Evolutionary conservation across 1,284 basidiomycete genomes (phyloP).

Genomic region (Waitea zeae): DNA sequence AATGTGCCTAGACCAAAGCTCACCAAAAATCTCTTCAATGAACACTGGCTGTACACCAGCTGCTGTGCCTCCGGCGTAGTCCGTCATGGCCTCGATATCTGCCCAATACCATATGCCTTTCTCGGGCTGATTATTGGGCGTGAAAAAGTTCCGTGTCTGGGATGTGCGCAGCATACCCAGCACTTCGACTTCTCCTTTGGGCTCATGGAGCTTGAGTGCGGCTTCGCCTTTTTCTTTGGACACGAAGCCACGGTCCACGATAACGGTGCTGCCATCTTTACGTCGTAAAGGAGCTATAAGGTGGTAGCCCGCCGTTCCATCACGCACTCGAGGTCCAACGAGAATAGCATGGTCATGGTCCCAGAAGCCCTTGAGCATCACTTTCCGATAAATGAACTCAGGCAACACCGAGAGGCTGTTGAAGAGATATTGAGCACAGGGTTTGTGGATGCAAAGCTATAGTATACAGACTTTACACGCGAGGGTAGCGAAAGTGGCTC

Average conservation of each 20-base stretch:
- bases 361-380: constrained; percentile 64
- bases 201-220: constrained; percentile 14
- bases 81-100: constrained; percentile 71
- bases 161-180: constrained; percentile 63
- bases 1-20: constrained; percentile 10
- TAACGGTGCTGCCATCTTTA: constrained; percentile 57
- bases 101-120: constrained; percentile 87
- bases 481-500: constrained; percentile 69
- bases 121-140: constrained; percentile 75
- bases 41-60: constrained; percentile 70
- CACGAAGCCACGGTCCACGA: constrained; percentile 90
- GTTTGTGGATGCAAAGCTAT: neutral
- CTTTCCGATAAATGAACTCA: constrained; percentile 79
- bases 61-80: constrained; percentile 55
- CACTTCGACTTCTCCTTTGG: constrained; percentile 39
- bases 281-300: constrained; percentile 76
- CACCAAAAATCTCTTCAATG: constrained; percentile 76
- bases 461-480: constrained; percentile 68
- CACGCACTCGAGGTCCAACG: constrained; percentile 73
- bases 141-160: constrained; percentile 61
- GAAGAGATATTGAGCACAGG: neutral
- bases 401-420: constrained; percentile 51
- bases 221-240: constrained; percentile 34
- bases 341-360: constrained; percentile 65
- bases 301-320: constrained; percentile 78